Evolutionary conservation across 441 rosid genomes (phyloP).

Genomic region (Pelargonium citronellum): DNA sequence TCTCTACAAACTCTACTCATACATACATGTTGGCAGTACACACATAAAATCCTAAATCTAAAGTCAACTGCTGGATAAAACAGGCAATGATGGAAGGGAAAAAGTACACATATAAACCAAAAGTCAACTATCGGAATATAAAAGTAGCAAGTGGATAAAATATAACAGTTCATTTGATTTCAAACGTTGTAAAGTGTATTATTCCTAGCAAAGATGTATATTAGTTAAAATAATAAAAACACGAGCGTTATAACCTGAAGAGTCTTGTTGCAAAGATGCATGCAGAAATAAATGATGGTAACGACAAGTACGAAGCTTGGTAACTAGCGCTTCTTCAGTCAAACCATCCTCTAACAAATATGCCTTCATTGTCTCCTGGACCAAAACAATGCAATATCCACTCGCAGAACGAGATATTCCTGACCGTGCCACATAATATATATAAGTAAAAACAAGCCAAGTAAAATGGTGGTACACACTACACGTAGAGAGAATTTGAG

Average conservation of each 20-base stretch:
- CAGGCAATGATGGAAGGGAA: too few relatives aligned
- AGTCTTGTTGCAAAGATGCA: slow-evolving; percentile 58
- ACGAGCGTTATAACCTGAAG: slow-evolving; percentile 58
- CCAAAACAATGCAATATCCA: slow-evolving; percentile 73
- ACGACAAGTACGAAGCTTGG: slow-evolving; percentile 79
- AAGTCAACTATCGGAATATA: too few relatives aligned
- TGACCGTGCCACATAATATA: slow-evolving; percentile 23
- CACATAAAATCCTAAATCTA: too few relatives aligned
- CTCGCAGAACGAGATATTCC: slow-evolving; percentile 91
- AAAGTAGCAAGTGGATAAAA: neutral
- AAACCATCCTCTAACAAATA: slow-evolving; percentile 85
- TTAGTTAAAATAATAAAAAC: neutral
- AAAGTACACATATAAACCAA: neutral
- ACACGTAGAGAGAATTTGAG: too few relatives aligned
- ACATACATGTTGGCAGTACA: too few relatives aligned
- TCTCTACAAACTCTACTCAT: too few relatives aligned
- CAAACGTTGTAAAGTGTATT: too few relatives aligned
- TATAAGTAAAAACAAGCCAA: neutral
- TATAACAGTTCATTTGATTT: neutral
- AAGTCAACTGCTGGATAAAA: too few relatives aligned
- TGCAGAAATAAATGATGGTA: slow-evolving; percentile 90
- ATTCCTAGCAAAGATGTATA: too few relatives aligned
- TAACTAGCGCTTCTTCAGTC: slow-evolving; percentile 92
- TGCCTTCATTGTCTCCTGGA: slow-evolving; percentile 92
- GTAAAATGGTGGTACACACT: too few relatives aligned